A percentile compares a stretch with the other conserved stretches of the same genome.
Conservation (phyloP, 2,329 filamentous ascomycete species). For the Fusarium ramigenum region DNA sequence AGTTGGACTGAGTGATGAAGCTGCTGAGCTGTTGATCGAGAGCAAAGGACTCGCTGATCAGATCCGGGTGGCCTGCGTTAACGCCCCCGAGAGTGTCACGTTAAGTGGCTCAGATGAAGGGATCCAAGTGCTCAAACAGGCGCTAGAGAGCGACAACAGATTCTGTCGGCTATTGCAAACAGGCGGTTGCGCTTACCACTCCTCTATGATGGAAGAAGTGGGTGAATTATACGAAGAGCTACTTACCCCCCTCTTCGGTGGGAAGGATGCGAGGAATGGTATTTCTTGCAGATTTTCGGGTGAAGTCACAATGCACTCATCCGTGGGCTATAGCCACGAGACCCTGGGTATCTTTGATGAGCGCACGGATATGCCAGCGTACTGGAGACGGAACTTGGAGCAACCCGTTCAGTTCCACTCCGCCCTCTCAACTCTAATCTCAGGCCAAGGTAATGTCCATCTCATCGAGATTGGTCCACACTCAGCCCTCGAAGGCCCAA, state of each 20-base stretch:
- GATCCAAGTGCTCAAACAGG: neutral
- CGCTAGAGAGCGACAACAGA: neutral
- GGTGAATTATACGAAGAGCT: neutral
- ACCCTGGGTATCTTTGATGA: fast-evolving
- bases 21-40: neutral
- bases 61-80: neutral
- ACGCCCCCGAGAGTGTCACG: neutral
- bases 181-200: neutral
- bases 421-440: neutral
- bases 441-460: neutral
- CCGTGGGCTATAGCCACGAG: neutral
- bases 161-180: neutral
- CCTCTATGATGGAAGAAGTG: neutral
- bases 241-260: fast-evolving
- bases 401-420: neutral
- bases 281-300: fast-evolving
- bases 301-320: neutral
- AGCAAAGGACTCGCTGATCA: neutral
- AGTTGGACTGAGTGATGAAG: neutral
- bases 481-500: neutral
- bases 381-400: neutral
- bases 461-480: neutral
- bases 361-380: neutral
- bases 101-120: neutral
- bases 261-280: fast-evolving